These are phyloP conservation scores for Penicillium antarcticum DNA, from an alignment of 495 filamentous ascomycete species.

Conservation along the genomic window DNA sequence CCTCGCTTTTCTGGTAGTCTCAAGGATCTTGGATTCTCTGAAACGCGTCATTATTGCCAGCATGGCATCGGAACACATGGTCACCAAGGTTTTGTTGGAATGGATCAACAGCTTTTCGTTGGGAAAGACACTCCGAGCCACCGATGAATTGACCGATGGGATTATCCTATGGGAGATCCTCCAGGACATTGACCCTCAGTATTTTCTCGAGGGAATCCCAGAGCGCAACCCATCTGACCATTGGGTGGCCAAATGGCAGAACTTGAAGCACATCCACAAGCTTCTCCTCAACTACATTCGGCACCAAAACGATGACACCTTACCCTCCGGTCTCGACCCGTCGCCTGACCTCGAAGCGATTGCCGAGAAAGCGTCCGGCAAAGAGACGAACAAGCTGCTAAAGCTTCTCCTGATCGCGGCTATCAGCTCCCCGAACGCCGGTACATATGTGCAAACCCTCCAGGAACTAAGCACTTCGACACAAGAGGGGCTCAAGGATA, in stretches of 20 bases:
- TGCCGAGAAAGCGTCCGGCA: slow-evolving; percentile 42
- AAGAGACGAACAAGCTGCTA: slow-evolving; percentile 55
- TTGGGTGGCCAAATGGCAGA: slow-evolving; percentile 53
- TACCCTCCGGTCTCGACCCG: slow-evolving; percentile 48
- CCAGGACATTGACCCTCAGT: slow-evolving; percentile 63
- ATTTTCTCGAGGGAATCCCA: slow-evolving; percentile 62
- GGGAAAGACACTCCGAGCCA: slow-evolving; percentile 39
- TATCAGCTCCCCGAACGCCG: slow-evolving; percentile 53
- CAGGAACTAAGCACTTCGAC: slow-evolving; percentile 42
- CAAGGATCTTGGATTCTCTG: slow-evolving; percentile 10
- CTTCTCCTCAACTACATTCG: slow-evolving; percentile 63
- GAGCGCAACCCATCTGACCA: slow-evolving; percentile 50
- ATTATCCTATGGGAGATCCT: slow-evolving; percentile 67
- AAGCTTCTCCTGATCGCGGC: slow-evolving; percentile 62
- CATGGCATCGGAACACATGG: slow-evolving; percentile 45
- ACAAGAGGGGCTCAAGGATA: slow-evolving; percentile 46
- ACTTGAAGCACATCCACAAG: slow-evolving; percentile 67
- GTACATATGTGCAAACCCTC: slow-evolving; percentile 53
- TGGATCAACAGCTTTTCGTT: slow-evolving; percentile 57
- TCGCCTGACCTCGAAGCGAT: slow-evolving; percentile 58
- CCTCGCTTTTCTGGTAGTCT: slow-evolving; percentile 10
- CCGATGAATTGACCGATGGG: slow-evolving; percentile 72
- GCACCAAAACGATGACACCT: slow-evolving; percentile 47
- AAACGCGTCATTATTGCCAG: slow-evolving; percentile 15
- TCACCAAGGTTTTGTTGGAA: slow-evolving; percentile 52